Evolutionary conservation across 2,329 filamentous ascomycete species (phyloP).

Genomic region (Fusarium napiforme): DNA sequence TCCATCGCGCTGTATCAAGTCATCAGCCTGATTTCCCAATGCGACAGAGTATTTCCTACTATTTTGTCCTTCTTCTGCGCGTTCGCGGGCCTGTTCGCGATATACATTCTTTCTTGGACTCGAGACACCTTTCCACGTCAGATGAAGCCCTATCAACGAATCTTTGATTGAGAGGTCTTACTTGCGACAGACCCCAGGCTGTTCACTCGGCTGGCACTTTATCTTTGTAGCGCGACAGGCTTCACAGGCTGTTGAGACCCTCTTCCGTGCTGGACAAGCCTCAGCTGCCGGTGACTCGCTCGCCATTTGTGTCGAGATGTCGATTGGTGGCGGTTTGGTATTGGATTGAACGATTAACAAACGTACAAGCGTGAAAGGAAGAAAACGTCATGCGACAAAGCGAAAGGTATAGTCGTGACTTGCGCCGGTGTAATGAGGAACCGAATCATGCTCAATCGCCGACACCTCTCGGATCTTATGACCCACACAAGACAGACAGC

Average conservation of each 20-base stretch:
- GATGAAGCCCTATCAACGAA: neutral
- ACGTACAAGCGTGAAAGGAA: neutral
- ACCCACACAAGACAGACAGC: neutral
- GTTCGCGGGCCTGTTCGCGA: constrained; percentile 62
- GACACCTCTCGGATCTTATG: constrained; percentile 30
- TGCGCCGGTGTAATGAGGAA: constrained; percentile 27
- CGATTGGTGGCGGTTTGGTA: neutral
- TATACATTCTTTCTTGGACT: constrained; percentile 64
- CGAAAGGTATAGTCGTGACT: neutral
- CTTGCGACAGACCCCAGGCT: constrained; percentile 63
- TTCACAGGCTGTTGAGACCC: constrained; percentile 60
- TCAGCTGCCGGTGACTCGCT: constrained; percentile 21
- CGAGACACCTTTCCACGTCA: constrained; percentile 56
- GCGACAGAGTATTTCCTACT: constrained; percentile 45
- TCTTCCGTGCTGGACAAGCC: constrained; percentile 37
- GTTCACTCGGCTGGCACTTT: constrained; percentile 61
- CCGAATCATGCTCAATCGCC: constrained; percentile 30
- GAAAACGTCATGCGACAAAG: neutral
- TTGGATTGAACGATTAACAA: neutral
- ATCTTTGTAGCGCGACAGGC: constrained; percentile 65
- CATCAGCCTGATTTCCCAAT: neutral
- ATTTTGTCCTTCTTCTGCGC: constrained; percentile 57
- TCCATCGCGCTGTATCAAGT: constrained; percentile 30
- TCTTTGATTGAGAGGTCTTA: constrained; percentile 43
- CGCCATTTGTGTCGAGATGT: constrained; percentile 11